Percentiles rank a stretch among this genome's conserved stretches.
phyloP scores from a whole-genome alignment of 1,139 yeast species.

The Zygoascus hellenicus region DNA sequence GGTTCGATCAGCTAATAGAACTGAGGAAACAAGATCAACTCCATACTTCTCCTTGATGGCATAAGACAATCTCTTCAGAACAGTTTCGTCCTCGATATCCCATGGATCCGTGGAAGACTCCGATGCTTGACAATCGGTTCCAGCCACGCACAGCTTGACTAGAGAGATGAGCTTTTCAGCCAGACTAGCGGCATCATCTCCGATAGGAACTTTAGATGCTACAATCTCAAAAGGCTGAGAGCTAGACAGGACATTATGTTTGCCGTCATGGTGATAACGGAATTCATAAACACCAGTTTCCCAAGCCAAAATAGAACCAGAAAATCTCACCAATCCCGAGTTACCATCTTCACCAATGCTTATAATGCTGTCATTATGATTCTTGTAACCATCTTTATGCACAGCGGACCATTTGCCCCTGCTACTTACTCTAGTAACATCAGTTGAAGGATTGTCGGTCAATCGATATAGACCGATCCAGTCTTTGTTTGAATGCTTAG shows the following conservation, averaged over 20 bases:
- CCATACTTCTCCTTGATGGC: constrained; percentile 31
- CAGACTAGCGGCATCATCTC: constrained; percentile 31
- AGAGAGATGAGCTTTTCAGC: constrained; percentile 24
- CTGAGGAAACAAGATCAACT: constrained; percentile 33
- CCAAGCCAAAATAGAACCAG: constrained; percentile 51
- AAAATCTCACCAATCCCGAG: constrained; percentile 50
- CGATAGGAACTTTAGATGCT: constrained; percentile 40
- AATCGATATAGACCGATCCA: constrained; percentile 79
- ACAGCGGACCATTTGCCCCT: constrained; percentile 66
- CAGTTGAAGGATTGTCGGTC: constrained; percentile 54
- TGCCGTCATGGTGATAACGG: constrained; percentile 63
- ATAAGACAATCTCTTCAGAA: constrained; percentile 28
- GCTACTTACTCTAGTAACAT: constrained; percentile 57
- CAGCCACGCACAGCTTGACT: constrained; percentile 24
- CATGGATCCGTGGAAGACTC: constrained; percentile 23
- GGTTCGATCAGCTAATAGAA: constrained; percentile 29
- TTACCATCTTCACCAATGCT: constrained; percentile 26
- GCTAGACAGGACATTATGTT: constrained; percentile 64
- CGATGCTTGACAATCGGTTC: constrained; percentile 23
- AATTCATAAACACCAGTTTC: constrained; percentile 72
- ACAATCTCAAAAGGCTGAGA: constrained; percentile 68
- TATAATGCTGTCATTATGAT: constrained; percentile 23
- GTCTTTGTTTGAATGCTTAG: constrained; percentile 43
- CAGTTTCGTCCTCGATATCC: constrained; percentile 23
- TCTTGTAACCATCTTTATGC: constrained; percentile 33